A percentile compares a stretch with the other conserved stretches of the same genome.
Conservation (phyloP, 228 moss, liverwort and hornwort species). For the Sphagnum magellanicum region DNA sequence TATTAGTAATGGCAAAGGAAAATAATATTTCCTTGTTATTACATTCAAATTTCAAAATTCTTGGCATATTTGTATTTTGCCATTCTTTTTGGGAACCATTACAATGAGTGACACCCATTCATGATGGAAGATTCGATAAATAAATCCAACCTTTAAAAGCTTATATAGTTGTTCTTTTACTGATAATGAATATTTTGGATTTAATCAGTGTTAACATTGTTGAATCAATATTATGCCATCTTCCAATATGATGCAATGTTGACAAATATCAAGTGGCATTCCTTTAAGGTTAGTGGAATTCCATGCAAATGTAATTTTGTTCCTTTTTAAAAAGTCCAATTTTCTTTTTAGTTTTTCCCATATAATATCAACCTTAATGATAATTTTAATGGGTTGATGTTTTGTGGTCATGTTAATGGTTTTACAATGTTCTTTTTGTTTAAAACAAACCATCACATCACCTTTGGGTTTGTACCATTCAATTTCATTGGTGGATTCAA, state of each 20-base stretch:
- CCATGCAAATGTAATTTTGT: constrained; percentile 1
- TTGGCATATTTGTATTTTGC: constrained; percentile 1
- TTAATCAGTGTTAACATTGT: not conserved
- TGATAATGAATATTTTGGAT: constrained; percentile 4
- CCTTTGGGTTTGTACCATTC: too few relatives aligned
- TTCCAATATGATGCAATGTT: constrained; percentile 1
- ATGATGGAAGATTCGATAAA: not conserved
- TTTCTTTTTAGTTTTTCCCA: too few relatives aligned
- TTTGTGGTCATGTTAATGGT: too few relatives aligned
- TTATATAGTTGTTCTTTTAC: constrained; percentile 1
- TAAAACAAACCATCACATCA: too few relatives aligned
- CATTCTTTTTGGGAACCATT: constrained; percentile 3
- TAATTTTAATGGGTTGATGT: too few relatives aligned
- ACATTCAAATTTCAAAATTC: constrained; percentile 1
- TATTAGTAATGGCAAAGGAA: constrained; percentile 7
- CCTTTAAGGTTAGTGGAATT: not conserved
- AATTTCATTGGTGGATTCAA: too few relatives aligned
- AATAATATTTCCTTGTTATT: constrained; percentile 5
- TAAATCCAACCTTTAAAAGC: constrained; percentile 1
- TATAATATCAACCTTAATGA: too few relatives aligned
- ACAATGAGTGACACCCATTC: constrained; percentile 5
- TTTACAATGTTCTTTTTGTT: too few relatives aligned
- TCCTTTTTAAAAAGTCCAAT: not conserved
- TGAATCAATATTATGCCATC: not conserved
- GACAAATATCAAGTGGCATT: not conserved